Conservation (phyloP, 805 yeast species). For the Kodamaea kakaduensis region DNA sequence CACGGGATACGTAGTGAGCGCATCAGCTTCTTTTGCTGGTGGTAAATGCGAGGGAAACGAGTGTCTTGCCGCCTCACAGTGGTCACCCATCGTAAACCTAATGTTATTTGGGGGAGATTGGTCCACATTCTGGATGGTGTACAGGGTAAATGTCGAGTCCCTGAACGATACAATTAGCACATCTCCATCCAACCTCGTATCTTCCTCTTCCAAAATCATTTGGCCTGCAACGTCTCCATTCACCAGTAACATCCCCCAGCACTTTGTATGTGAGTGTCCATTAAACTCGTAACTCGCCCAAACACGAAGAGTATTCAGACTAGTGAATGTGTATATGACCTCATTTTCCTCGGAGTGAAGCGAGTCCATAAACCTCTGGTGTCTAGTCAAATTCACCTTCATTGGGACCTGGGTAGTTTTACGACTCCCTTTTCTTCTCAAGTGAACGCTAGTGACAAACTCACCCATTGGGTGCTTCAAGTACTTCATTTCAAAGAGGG, state of each 20-base stretch:
- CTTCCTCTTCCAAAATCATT: conserved; percentile 12
- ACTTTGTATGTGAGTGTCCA: conserved; percentile 51
- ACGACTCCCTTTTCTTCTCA: neutral
- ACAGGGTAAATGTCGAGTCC: conserved; percentile 3
- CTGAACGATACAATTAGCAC: conserved; percentile 1
- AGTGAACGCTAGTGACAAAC: conserved; percentile 48
- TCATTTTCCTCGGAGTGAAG: conserved; percentile 19
- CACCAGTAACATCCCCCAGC: conserved; percentile 49
- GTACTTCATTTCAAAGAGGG: conserved; percentile 58
- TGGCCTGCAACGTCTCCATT: conserved; percentile 15
- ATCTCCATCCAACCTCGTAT: conserved; percentile 1
- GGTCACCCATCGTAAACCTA: conserved; percentile 20
- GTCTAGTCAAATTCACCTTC: conserved; percentile 8
- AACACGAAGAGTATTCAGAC: conserved; percentile 55
- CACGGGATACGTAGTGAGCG: neutral
- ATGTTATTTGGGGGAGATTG: conserved; percentile 54
- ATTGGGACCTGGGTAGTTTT: conserved; percentile 22
- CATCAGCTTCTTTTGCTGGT: neutral
- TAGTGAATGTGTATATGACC: conserved; percentile 58
- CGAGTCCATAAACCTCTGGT: conserved; percentile 11
- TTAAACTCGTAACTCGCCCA: conserved; percentile 67
- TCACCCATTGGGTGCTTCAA: conserved; percentile 53
- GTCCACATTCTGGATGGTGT: conserved; percentile 36
- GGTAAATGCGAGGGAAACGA: conserved; percentile 9
- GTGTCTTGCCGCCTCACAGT: conserved; percentile 2